A percentile compares a stretch with the other conserved stretches of the same genome.
Evolutionary conservation across 768 basidiomycete species (phyloP).

Genomic region (Fomitopsis serialis): DNA sequence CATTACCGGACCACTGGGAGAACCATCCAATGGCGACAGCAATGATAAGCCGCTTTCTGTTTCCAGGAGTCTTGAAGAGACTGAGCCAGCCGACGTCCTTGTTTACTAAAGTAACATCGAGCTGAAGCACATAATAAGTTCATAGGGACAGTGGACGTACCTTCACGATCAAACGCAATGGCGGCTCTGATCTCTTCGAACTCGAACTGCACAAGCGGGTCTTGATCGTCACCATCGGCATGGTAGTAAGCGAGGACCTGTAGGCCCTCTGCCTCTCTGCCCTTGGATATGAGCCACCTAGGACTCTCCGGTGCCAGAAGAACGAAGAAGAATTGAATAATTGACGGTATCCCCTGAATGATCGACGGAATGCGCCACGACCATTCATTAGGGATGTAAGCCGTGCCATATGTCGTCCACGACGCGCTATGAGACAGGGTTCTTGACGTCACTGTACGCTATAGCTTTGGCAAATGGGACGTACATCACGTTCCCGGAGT

Average conservation of each 20-base stretch:
- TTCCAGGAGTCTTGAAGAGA: constrained; percentile 49
- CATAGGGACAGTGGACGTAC: constrained; percentile 18
- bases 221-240: constrained; percentile 31
- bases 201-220: constrained; percentile 56
- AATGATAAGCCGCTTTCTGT: constrained; percentile 48
- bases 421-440: constrained; percentile 2
- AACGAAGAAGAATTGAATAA: constrained; percentile 50
- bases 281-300: constrained; percentile 54
- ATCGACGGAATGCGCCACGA: constrained; percentile 66
- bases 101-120: constrained; percentile 25
- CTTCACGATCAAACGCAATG: constrained; percentile 35
- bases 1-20: constrained; percentile 37
- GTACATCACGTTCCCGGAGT: constrained; percentile 30
- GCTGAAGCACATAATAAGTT: too few species aligned
- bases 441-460: not conserved
- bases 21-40: constrained; percentile 55
- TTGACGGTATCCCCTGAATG: constrained; percentile 49
- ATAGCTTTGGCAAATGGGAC: constrained; percentile 4
- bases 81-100: constrained; percentile 37
- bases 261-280: constrained; percentile 27
- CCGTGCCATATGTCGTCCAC: constrained; percentile 35
- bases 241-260: constrained; percentile 36
- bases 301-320: constrained; percentile 61
- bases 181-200: constrained; percentile 63
- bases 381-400: constrained; percentile 32